Evolutionary conservation across 805 yeast genomes (phyloP).

Genomic region (Saccharomycopsis selenospora): DNA sequence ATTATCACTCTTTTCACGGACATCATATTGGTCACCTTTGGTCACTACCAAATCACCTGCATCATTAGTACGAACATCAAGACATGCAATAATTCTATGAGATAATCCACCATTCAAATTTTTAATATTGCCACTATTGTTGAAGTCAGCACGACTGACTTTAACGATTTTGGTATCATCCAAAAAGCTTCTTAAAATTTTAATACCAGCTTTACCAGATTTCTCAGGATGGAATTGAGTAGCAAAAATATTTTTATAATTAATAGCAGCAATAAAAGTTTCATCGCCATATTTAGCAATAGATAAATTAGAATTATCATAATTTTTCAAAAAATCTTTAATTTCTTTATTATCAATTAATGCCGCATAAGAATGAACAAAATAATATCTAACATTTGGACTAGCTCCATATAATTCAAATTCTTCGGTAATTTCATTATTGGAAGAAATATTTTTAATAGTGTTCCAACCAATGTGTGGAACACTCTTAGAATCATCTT

Average conservation of each 20-base stretch:
- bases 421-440: not conserved
- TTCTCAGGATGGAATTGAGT: constrained; percentile 99
- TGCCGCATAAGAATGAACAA: constrained; percentile 92
- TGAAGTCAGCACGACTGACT: constrained; percentile 21
- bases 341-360: constrained; percentile 38
- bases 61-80: constrained; percentile 95
- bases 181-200: constrained; percentile 66
- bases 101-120: constrained; percentile 60
- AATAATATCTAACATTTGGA: constrained; percentile 70
- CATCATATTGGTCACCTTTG: constrained; percentile 98
- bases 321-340: constrained; percentile 31
- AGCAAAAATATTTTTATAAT: constrained; percentile 76
- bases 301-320: constrained; percentile 64
- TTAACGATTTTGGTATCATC: constrained; percentile 26
- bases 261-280: constrained; percentile 73
- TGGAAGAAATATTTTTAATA: constrained; percentile 21
- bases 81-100: constrained; percentile 88
- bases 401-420: constrained; percentile 51
- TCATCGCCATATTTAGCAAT: constrained; percentile 62
- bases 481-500: constrained; percentile 62
- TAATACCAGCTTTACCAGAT: constrained; percentile 85
- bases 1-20: constrained; percentile 59
- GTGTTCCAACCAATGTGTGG: constrained; percentile 98
- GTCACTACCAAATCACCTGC: constrained; percentile 94
- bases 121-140: constrained; percentile 27